Percentiles rank a stretch among this genome's conserved stretches.
Conservation (phyloP, 495 filamentous ascomycete species). For the Trichoderma erinaceum region DNA sequence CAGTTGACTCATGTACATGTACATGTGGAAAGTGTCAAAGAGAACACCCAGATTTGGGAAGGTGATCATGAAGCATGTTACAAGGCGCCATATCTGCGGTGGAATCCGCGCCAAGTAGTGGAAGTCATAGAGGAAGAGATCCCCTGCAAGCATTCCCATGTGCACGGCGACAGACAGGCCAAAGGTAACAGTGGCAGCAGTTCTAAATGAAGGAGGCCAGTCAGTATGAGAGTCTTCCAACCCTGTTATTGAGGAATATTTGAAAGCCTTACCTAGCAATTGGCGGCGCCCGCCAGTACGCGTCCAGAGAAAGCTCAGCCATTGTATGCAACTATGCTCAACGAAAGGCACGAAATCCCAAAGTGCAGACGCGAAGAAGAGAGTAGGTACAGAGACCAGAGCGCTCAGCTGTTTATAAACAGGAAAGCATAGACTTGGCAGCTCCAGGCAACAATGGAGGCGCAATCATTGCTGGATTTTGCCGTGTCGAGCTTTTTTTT, state of each 20-base stretch:
- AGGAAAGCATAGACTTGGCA: conserved; percentile 9
- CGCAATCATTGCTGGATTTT: conserved; percentile 12
- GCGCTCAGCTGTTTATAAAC: background rate
- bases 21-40: conserved; percentile 73
- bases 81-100: conserved; percentile 51
- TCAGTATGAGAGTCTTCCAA: conserved; percentile 14
- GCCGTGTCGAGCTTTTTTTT: background rate
- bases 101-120: conserved; percentile 53
- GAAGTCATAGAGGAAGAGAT: conserved; percentile 53
- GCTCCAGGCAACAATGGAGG: conserved; percentile 13
- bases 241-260: background rate
- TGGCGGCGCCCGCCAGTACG: conserved; percentile 65
- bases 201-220: conserved; percentile 41
- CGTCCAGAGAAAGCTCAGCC: conserved; percentile 43
- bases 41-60: conserved; percentile 56
- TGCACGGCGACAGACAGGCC: conserved; percentile 55
- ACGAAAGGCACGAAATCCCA: background rate
- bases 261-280: conserved; percentile 54
- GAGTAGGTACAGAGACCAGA: background rate
- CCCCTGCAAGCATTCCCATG: conserved; percentile 50
- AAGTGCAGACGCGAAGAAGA: background rate
- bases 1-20: conserved; percentile 39
- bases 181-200: conserved; percentile 62
- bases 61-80: conserved; percentile 69
- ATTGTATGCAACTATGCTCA: conserved; percentile 12